Conservation (phyloP, 495 filamentous ascomycete genomes). For the Trichoderma reesei region DNA sequence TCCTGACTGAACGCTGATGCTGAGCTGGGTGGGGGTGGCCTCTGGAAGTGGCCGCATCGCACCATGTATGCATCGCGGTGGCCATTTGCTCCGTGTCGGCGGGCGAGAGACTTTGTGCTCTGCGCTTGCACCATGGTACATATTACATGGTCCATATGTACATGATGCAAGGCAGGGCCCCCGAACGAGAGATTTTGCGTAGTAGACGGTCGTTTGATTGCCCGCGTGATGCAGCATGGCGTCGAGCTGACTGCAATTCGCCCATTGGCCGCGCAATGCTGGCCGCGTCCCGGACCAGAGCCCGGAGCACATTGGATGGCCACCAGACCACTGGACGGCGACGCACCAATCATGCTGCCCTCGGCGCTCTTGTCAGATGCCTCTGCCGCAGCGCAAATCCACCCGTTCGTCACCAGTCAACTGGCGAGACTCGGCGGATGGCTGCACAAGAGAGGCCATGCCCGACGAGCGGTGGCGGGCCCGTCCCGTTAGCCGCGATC, state of each 20-base stretch:
- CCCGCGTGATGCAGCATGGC: conserved; percentile 5
- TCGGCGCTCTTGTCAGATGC: conserved; percentile 11
- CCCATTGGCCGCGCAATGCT: conserved; percentile 15
- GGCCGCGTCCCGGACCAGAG: conserved; percentile 17
- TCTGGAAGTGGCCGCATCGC: background rate
- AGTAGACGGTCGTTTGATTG: background rate
- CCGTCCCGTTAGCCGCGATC: conserved; percentile 4
- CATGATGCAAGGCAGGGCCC: background rate
- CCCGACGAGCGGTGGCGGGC: background rate
- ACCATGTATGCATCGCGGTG: conserved; percentile 4
- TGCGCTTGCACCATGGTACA: background rate
- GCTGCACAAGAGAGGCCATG: background rate
- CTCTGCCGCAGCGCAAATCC: conserved; percentile 25
- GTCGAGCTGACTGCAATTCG: conserved; percentile 20
- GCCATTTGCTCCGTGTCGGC: background rate
- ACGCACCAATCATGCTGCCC: conserved; percentile 24
- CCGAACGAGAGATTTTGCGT: background rate
- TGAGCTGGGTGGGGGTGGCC: background rate
- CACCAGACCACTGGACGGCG: conserved; percentile 18
- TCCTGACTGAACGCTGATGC: background rate
- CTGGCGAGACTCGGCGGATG: background rate
- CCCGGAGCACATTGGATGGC: conserved; percentile 22
- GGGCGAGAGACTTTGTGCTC: background rate
- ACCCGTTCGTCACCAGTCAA: conserved; percentile 26
- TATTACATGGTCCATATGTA: no score